phyloP scores from a whole-genome alignment of 495 filamentous ascomycete genomes.

The Letharia lupina region DNA sequence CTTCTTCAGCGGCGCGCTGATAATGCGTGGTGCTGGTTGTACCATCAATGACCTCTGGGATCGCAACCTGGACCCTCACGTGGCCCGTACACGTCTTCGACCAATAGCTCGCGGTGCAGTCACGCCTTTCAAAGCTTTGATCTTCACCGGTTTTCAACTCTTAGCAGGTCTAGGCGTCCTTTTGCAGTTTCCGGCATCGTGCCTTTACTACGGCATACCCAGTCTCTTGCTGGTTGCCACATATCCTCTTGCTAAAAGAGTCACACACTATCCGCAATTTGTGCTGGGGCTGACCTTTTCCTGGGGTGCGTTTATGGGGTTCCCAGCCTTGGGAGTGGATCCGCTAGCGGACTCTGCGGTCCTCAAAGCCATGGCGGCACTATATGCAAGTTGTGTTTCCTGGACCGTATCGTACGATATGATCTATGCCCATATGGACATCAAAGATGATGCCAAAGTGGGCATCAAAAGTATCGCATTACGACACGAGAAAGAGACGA shows the following conservation, averaged over 20 bases:
- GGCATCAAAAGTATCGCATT: constrained; percentile 95
- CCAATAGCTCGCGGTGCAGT: constrained; percentile 85
- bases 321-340: constrained; percentile 83
- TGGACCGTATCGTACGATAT: constrained; percentile 98
- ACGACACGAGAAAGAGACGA: constrained; percentile 80
- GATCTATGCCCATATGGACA: constrained; percentile 99
- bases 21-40: constrained; percentile 98
- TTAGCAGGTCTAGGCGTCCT: constrained; percentile 74
- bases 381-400: constrained; percentile 80
- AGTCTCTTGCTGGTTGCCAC: constrained; percentile 69
- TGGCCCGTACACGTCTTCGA: constrained; percentile 76
- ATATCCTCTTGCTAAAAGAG: constrained; percentile 87
- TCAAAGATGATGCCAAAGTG: constrained; percentile 83
- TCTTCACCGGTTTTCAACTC: constrained; percentile 76
- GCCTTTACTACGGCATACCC: constrained; percentile 81
- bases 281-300: constrained; percentile 90
- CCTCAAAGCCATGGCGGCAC: constrained; percentile 55
- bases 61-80: constrained; percentile 81
- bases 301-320: constrained; percentile 96
- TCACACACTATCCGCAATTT: constrained; percentile 91
- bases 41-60: constrained; percentile 98
- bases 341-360: constrained; percentile 58
- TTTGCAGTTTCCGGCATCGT: constrained; percentile 75
- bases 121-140: constrained; percentile 60
- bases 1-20: constrained; percentile 79